Conservation (phyloP, 257 asterid genomes). For the Scutellaria galericulata region DNA sequence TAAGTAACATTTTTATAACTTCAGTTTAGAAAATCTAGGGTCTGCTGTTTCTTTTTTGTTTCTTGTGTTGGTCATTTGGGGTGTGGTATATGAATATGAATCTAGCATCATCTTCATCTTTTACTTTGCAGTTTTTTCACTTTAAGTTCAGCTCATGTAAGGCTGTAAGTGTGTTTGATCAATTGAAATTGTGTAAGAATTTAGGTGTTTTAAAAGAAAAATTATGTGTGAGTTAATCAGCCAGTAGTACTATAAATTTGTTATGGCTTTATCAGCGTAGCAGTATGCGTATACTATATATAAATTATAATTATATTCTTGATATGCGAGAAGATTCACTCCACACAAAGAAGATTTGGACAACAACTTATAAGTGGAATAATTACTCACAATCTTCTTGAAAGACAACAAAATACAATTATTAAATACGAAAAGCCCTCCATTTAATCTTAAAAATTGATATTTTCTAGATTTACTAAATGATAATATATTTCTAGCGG, state of each 20-base stretch:
- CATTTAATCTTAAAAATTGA: background rate
- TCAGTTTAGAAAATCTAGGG: conserved; percentile 42
- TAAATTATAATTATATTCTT: conserved; percentile 24
- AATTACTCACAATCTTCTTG: conserved; percentile 12
- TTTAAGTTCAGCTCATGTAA: conserved; percentile 16
- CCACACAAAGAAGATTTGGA: conserved; percentile 43
- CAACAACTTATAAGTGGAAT: conserved; percentile 20
- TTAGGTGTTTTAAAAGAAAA: conserved; percentile 15
- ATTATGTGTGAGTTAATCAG: conserved; percentile 10
- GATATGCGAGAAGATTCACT: conserved; percentile 40
- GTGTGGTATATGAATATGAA: conserved; percentile 51
- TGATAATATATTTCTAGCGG: conserved; percentile 33
- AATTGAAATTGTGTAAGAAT: conserved; percentile 37
- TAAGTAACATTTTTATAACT: conserved; percentile 18
- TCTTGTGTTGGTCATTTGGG: conserved; percentile 31
- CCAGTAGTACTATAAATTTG: conserved; percentile 1
- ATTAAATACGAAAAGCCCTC: background rate
- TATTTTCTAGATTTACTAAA: conserved; percentile 38
- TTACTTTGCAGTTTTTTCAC: conserved; percentile 21
- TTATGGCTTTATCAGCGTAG: background rate
- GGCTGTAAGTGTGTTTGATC: conserved; percentile 32
- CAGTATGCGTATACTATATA: background rate
- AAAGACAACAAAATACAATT: conserved; percentile 22
- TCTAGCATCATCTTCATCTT: conserved; percentile 32
- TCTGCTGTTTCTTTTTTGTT: conserved; percentile 27